Evolutionary conservation across 2,329 filamentous ascomycete species (phyloP).

Genomic region (Apiospora saccharicola): DNA sequence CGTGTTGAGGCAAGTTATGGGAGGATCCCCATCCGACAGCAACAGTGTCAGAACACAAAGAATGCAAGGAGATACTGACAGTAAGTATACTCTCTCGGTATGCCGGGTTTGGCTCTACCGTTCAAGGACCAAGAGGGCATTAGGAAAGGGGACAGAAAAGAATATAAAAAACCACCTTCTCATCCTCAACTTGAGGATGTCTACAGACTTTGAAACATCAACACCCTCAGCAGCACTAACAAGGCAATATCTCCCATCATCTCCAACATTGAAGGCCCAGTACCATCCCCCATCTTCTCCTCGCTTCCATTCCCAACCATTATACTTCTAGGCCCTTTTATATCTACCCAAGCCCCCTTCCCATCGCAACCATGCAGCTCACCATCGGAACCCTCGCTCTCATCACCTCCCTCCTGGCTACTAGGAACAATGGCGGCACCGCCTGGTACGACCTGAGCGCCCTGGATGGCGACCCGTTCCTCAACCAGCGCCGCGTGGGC

Average conservation of each 20-base stretch:
- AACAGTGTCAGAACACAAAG: background rate
- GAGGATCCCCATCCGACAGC: background rate
- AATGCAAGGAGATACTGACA: background rate
- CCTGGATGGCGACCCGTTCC: conserved; percentile 35
- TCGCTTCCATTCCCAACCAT: background rate
- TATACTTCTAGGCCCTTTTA: background rate
- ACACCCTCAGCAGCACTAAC: too few species aligned
- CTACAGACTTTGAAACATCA: background rate
- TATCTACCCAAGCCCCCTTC: background rate
- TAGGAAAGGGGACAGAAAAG: background rate
- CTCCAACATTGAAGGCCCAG: background rate
- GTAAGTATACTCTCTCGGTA: background rate
- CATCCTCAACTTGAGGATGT: background rate
- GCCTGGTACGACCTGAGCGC: conserved; percentile 35
- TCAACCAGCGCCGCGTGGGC: conserved; percentile 30
- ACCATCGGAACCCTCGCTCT: too few species aligned
- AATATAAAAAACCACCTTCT: background rate
- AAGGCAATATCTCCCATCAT: background rate
- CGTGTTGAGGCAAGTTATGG: background rate
- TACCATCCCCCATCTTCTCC: background rate
- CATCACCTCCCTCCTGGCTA: background rate
- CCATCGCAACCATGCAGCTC: background rate
- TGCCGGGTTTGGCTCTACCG: background rate
- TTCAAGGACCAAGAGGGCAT: background rate
- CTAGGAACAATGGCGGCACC: conserved; percentile 15